Evolutionary conservation across 345 rosid genomes (phyloP).

Genomic region (Raphanus raphanistrum): DNA sequence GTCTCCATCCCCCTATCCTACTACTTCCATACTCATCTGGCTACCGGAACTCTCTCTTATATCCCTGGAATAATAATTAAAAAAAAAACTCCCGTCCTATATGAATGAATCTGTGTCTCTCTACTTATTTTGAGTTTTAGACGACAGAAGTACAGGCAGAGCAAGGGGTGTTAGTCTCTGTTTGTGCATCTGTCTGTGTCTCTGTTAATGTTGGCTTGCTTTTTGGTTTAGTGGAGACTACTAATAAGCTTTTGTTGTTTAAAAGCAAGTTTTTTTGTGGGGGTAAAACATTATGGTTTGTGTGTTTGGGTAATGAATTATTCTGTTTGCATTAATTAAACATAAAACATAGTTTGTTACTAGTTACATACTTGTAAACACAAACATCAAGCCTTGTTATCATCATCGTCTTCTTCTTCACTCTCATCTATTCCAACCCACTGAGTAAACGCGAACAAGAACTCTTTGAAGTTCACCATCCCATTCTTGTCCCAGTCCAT

Average conservation of each 20-base stretch:
- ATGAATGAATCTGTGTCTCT: constrained; percentile 31
- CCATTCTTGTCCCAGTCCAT: constrained; percentile 99
- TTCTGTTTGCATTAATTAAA: constrained; percentile 30
- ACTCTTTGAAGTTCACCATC: constrained; percentile 90
- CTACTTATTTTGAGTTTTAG: constrained; percentile 31
- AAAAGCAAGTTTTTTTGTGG: constrained; percentile 18
- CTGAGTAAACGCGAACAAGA: constrained; percentile 82
- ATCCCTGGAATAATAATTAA: constrained; percentile 35
- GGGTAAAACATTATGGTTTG: constrained; percentile 28
- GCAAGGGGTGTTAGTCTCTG: constrained; percentile 24
- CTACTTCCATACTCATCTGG: constrained; percentile 18
- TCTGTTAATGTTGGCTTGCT: constrained; percentile 31
- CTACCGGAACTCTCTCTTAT: constrained; percentile 34
- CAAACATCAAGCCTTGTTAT: constrained; percentile 9
- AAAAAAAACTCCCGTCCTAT: constrained; percentile 23
- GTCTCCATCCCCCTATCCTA: constrained; percentile 26
- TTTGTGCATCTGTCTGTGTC: constrained; percentile 8
- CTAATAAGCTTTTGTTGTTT: constrained; percentile 33
- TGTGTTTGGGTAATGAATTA: constrained; percentile 30
- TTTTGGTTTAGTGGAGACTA: constrained; percentile 13
- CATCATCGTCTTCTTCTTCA: constrained; percentile 61
- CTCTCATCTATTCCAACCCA: constrained; percentile 85
- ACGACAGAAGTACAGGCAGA: constrained; percentile 13
- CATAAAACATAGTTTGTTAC: constrained; percentile 21
- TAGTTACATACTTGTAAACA: constrained; percentile 19